Percentiles rank a stretch among this genome's conserved stretches.
Evolutionary conservation across 2,329 filamentous ascomycete species (phyloP).

Genomic region (Curvularia lunata): DNA sequence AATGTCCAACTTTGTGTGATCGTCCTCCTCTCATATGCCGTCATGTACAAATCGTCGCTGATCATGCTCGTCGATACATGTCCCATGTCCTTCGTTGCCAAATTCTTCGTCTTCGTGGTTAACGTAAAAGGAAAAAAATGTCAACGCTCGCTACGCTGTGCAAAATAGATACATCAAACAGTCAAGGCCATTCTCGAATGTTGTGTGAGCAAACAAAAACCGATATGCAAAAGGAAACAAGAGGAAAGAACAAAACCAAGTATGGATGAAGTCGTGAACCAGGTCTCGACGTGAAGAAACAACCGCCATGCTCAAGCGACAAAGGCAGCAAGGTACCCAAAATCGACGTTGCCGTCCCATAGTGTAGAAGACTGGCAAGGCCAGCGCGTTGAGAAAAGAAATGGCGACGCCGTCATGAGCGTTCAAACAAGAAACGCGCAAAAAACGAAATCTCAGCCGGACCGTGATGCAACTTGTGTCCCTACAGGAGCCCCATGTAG

Average conservation of each 20-base stretch:
- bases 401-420: slow-evolving; percentile 25
- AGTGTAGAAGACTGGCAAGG: slow-evolving; percentile 35
- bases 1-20: slow-evolving; percentile 9
- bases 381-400: slow-evolving; percentile 28
- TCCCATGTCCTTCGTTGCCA: slow-evolving; percentile 20
- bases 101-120: slow-evolving; percentile 18
- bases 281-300: slow-evolving; percentile 29
- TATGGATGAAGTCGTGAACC: slow-evolving; percentile 20
- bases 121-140: slow-evolving; percentile 38
- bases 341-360: slow-evolving; percentile 45
- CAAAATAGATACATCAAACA: slow-evolving; percentile 26
- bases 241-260: slow-evolving; percentile 23
- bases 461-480: slow-evolving; percentile 46
- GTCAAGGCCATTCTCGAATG: slow-evolving; percentile 38
- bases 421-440: slow-evolving; percentile 14
- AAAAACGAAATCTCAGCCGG: slow-evolving; percentile 36
- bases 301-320: slow-evolving; percentile 41
- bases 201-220: slow-evolving; percentile 1
- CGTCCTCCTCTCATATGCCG: slow-evolving; percentile 14
- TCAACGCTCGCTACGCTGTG: slow-evolving; percentile 46
- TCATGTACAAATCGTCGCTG: slow-evolving; percentile 23
- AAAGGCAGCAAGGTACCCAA: slow-evolving; percentile 18
- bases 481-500: slow-evolving; percentile 30
- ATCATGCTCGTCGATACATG: slow-evolving; percentile 29
- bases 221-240: slow-evolving; percentile 15